Conservation (phyloP, 306 rosid genomes). For the Boehmeria nivea region DNA sequence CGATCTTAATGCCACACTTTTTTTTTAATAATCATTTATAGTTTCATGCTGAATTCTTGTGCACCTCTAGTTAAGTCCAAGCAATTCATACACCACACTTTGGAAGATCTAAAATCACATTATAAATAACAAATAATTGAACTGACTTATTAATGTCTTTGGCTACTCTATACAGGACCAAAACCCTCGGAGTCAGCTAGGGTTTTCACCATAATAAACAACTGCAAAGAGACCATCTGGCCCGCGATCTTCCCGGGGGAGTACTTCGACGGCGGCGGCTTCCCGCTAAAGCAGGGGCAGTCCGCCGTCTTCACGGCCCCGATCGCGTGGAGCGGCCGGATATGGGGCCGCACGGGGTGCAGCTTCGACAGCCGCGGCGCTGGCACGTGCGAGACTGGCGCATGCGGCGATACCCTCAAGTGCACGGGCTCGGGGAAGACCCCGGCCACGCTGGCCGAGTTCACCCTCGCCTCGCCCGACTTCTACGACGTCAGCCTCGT, state of each 20-base stretch:
- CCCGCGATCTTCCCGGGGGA: conserved; percentile 69
- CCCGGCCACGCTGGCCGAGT: conserved; percentile 80
- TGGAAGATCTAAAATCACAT: too few relatives aligned
- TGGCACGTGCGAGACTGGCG: conserved; percentile 62
- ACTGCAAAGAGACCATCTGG: conserved; percentile 84
- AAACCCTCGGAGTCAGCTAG: conserved; percentile 49
- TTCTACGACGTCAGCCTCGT: conserved; percentile 89
- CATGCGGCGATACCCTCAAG: conserved; percentile 55
- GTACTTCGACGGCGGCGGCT: conserved; percentile 73
- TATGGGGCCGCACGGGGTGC: conserved; percentile 95
- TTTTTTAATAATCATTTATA: too few relatives aligned
- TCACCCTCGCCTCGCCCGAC: conserved; percentile 52
- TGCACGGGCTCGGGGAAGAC: conserved; percentile 58
- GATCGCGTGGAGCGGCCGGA: conserved; percentile 67
- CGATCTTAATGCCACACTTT: too few relatives aligned
- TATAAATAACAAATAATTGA: too few relatives aligned
- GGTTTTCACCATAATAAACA: conserved; percentile 66
- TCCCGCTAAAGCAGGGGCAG: conserved; percentile 53
- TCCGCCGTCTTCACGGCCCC: conserved; percentile 57
- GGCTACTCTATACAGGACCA: conserved; percentile 27
- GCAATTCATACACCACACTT: too few relatives aligned
- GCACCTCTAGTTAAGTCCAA: too few relatives aligned
- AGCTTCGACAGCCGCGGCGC: conserved; percentile 54
- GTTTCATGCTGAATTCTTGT: too few relatives aligned
- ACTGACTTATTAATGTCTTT: too few relatives aligned